Percentiles rank a stretch among this genome's conserved stretches.
Conservation (phyloP, 257 asterid species). For the Salvia splendens region DNA sequence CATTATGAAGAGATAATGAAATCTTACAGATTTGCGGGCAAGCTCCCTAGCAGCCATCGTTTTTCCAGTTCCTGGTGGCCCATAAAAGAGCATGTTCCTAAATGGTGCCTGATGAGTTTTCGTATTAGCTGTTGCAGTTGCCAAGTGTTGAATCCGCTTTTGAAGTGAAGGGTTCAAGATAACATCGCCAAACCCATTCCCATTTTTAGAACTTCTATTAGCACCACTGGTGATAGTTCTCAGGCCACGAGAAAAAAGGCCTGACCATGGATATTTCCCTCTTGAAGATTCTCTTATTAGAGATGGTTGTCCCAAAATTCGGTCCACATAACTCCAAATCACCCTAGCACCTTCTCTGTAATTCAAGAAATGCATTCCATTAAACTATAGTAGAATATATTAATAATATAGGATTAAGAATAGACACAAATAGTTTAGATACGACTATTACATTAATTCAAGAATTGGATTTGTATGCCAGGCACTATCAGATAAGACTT, state of each 20-base stretch:
- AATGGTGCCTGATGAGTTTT: slow-evolving; percentile 96
- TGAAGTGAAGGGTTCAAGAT: slow-evolving; percentile 88
- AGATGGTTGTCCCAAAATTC: slow-evolving; percentile 96
- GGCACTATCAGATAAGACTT: background rate
- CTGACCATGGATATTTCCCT: slow-evolving; percentile 99
- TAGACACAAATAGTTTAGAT: background rate
- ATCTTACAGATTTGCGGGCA: slow-evolving; percentile 92
- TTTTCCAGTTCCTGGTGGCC: slow-evolving; percentile 99
- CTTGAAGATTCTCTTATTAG: slow-evolving; percentile 94
- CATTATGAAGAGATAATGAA: slow-evolving; percentile 15
- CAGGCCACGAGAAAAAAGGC: slow-evolving; percentile 57
- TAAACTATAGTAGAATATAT: slow-evolving; percentile 12
- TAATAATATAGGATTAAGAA: background rate
- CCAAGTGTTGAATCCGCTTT: slow-evolving; percentile 81
- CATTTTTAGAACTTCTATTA: slow-evolving; percentile 43
- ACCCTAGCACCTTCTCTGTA: slow-evolving; percentile 98
- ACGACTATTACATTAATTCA: too few species aligned
- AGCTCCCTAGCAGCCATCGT: slow-evolving; percentile 99
- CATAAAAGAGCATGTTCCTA: slow-evolving; percentile 91
- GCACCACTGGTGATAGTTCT: slow-evolving; percentile 49
- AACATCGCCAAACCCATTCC: slow-evolving; percentile 85
- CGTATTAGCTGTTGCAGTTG: slow-evolving; percentile 87
- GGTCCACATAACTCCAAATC: slow-evolving; percentile 94
- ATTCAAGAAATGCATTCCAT: slow-evolving; percentile 30
- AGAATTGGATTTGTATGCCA: too few species aligned